A percentile compares a stretch with the other conserved stretches of the same genome.
Evolutionary conservation across 2,329 filamentous ascomycete genomes (phyloP).

Genomic region (Clathrospora elynae): DNA sequence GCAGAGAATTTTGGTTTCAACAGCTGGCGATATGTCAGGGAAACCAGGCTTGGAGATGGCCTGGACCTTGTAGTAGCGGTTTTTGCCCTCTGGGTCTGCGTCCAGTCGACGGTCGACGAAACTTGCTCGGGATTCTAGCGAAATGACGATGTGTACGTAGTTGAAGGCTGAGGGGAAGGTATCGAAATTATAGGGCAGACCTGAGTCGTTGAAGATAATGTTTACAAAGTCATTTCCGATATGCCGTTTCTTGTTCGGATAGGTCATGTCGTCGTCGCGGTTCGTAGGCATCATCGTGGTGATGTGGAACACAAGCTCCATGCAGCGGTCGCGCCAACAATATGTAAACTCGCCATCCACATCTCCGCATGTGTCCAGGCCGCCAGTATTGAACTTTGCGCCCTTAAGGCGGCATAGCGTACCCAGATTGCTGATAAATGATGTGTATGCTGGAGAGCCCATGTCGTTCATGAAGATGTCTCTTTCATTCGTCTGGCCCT

Average conservation of each 20-base stretch:
- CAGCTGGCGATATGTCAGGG: constrained; percentile 87
- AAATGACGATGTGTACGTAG: constrained; percentile 95
- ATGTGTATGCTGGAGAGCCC: constrained; percentile 85
- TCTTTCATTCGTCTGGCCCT: constrained; percentile 78
- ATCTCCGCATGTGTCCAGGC: constrained; percentile 77
- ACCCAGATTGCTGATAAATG: constrained; percentile 82
- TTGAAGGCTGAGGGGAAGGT: constrained; percentile 96
- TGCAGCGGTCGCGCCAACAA: constrained; percentile 93
- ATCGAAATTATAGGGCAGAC: constrained; percentile 84
- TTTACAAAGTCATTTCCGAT: constrained; percentile 98
- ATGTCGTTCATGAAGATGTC: constrained; percentile 87
- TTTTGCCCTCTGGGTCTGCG: constrained; percentile 50
- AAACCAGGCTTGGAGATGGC: constrained; percentile 88
- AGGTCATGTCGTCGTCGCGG: constrained; percentile 72
- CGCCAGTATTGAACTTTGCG: constrained; percentile 90
- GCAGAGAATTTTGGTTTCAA: constrained; percentile 86
- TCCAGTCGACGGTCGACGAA: constrained; percentile 64
- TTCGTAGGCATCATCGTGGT: constrained; percentile 97
- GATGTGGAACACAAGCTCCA: constrained; percentile 94
- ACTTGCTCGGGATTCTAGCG: constrained; percentile 78
- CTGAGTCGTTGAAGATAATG: constrained; percentile 96
- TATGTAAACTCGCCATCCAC: constrained; percentile 86
- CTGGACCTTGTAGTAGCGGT: constrained; percentile 82
- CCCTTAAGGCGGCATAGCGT: constrained; percentile 79
- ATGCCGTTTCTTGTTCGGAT: constrained; percentile 84